Base-by-base conservation (phyloP, 2,329 filamentous ascomycete genomes). In the Ophiobolus disseminans region DNA sequence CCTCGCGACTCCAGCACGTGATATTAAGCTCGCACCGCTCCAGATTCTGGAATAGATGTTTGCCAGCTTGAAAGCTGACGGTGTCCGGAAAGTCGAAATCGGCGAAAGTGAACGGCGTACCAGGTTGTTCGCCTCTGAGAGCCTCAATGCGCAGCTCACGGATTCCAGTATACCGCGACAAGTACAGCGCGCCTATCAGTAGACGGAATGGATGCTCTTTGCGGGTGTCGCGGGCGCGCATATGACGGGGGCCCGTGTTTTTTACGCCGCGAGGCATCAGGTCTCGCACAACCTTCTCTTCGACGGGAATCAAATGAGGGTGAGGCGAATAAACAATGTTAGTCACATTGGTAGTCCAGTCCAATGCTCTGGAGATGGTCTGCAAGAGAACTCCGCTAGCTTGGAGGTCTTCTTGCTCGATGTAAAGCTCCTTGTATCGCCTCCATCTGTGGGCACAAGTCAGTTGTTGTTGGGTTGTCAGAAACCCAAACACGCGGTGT, bases 361-460 rank as follows among this genome's bases (percentile, higher is more conserved):
- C 55, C 6, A 70, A 42, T 4, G 58, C 62, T 13, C 54, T 45
- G 16, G 55, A 57, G 22, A 70, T 26, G 8, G 58, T 60, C 2
- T 65, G 58, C 10, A 68, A 40, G 16, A 70, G 56, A 20, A 67
- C 47, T 3, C 55, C 58, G 5, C 53, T 50, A 1, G 34, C 41
- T 19, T 57, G 60, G 45, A 68, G 62, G 5, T 56, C 60, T 39
- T 69, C 58, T 51, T 70, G 63, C 9, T 70, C 66, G 4, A 54
- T 32, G 30, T 55, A 66, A 9, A 68, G 48, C 9, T 51, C 40
- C 17, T 60, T 51, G 37, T 68, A 69, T 23, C 55, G 49, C 35
- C 57, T 59, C 57, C 57, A 70, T 22, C 61, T 68, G 8, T 6
- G 19, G 11, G n/a, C n/a, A 22, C 3, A 2, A 16, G 10, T 59